A percentile compares a stretch with the other conserved stretches of the same genome.
Conservation (phyloP, 345 rosid genomes). For the Rhodomyrtus tomentosa region DNA sequence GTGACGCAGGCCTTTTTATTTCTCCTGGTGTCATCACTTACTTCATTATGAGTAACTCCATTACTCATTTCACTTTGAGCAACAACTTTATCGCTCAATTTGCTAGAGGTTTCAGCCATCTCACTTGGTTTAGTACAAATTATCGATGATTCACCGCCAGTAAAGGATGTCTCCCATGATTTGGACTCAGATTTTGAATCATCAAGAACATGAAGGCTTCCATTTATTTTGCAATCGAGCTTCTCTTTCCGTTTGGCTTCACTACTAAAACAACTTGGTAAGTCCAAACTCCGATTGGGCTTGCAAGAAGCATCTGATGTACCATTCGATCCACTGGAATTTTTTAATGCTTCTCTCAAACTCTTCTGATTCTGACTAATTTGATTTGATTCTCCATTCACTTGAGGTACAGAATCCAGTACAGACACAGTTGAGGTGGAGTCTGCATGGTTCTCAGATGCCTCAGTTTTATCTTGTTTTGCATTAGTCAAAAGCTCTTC, state of each 20-base stretch:
- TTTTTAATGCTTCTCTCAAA: constrained; percentile 10
- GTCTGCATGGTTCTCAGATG: constrained; percentile 14
- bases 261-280: constrained; percentile 14
- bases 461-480: constrained; percentile 31
- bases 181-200: constrained; percentile 22
- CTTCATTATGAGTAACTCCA: constrained; percentile 22
- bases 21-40: constrained; percentile 31
- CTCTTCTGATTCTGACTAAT: constrained; percentile 3
- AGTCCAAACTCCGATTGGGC: constrained; percentile 18
- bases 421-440: constrained; percentile 12
- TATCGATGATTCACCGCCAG: constrained; percentile 22
- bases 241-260: constrained; percentile 25
- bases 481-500: constrained; percentile 56
- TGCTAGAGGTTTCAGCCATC: constrained; percentile 29
- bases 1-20: constrained; percentile 50
- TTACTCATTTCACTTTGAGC: constrained; percentile 22
- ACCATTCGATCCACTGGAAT: constrained; percentile 16
- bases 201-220: constrained; percentile 13
- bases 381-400: constrained; percentile 27
- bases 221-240: constrained; percentile 24
- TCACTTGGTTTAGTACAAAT: constrained; percentile 24
- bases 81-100: constrained; percentile 21
- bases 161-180: constrained; percentile 13
- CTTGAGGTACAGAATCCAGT: constrained; percentile 22
- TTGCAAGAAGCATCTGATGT: constrained; percentile 15